Conservation (phyloP, 257 asterid species). For the Cinchona pubescens region DNA sequence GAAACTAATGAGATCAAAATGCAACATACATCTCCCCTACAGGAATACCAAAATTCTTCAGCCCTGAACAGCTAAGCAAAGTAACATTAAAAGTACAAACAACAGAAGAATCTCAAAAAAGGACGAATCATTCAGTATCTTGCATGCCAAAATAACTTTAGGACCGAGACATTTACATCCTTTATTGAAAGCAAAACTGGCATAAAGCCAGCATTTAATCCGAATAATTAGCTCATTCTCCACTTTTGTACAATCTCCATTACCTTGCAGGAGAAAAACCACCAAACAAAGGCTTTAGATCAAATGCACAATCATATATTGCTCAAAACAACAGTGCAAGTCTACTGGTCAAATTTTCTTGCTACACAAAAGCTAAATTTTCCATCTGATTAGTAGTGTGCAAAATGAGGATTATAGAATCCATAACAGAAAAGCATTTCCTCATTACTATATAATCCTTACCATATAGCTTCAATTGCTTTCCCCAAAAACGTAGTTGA, state of each 20-base stretch:
- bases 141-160: too few species aligned
- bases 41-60: not conserved
- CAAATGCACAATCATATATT: not conserved
- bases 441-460: conserved; percentile 10
- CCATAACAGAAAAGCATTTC: not conserved
- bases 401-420: not conserved
- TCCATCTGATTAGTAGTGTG: not conserved
- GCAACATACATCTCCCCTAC: not conserved
- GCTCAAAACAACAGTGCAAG: too few species aligned
- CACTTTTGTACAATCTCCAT: not conserved
- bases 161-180: not conserved
- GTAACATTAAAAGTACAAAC: not conserved
- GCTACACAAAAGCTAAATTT: not conserved
- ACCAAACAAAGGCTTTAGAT: too few species aligned
- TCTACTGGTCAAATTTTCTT: not conserved
- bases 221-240: not conserved
- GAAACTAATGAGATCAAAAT: not conserved
- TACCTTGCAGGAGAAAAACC: not conserved
- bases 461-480: conserved; percentile 94
- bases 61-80: not conserved
- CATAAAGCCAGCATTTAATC: not conserved
- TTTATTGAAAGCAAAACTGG: too few species aligned
- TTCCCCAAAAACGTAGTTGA: conserved; percentile 82
- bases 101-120: not conserved
- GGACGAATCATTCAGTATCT: not conserved